Evolutionary conservation across 108 stramenopile species (phyloP), one percentile per base, ranked within the genome.

Genomic region (Aurantiochytrium sp.): DNA sequence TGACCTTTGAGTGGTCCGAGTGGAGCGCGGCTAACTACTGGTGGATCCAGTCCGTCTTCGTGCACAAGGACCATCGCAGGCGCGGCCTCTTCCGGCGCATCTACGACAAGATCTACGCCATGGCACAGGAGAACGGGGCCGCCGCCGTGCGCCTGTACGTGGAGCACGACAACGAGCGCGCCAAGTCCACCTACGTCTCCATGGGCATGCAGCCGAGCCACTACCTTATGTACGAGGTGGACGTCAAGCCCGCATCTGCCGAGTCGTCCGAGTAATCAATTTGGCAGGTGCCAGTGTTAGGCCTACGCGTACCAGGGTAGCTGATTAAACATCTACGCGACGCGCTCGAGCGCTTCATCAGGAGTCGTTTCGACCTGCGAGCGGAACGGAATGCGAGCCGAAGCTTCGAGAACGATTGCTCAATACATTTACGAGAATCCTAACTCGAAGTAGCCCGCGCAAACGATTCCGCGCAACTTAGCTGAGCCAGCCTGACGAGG

Each of bases 21-120:
- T 81, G 73, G 73, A 41, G 32, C 12, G 73, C 73, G 39, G 45
- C n/a, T 17, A 81, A 81, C 30, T 81, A 81, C 30, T 81, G 73
- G 73, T 81, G 73, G 73, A 48, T 81, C 24, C 73, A 81, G 73
- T 81, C 73, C 36, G 73, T 81, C 39, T 81, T 22, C 3, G 73
- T 81, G 39, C 42, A 81, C 73, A 24, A 41, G 27, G 45, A 48
- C 42, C 42, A 48, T 24, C 73, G 73, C 45, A 6, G 73, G 10
- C 39, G 45, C n/a, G 73, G 73, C 10, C 42, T 81, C 19, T 81
- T 81, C 73, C 10, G 24, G 42, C 39, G 45, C 2, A 6, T 81
- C 19, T 81, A 81, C 73, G 30, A 37, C 39, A 81, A 81, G 73
- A 48, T 81, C 45, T 48, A 48, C 24, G 73, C 39, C 21, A 12